Evolutionary conservation across 495 filamentous ascomycete species (phyloP), one percentile per base, ranked within the genome.

Genomic region (Aspergillus affinis): DNA sequence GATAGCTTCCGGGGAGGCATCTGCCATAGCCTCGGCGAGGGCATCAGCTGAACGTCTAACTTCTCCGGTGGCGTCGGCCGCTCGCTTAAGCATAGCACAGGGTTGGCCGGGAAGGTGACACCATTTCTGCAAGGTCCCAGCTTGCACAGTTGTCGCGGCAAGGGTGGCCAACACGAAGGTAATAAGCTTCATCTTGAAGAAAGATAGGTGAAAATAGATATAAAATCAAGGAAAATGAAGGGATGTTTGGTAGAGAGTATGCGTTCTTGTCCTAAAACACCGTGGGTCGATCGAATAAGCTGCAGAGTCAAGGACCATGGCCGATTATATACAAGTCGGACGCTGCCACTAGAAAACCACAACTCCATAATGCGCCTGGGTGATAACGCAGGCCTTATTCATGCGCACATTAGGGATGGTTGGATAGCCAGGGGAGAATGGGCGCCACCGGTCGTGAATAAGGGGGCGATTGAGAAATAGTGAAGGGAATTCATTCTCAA

Each of bases 11-110:
- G 72, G 65, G 23, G 66, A 61, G 44, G 66, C 63, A 17, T 71
- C 67, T 12, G 74, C 66, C 65, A 78, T 69, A 57, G 79, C 77
- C 51, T 78, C 75, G 27, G 78, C 78, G 26, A 80, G 64, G 46
- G 74, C 81, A n/a, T 81, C 76, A 21, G 81, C 81, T 32, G 78
- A 78, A 55, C 81, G 80, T 69, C 79, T 81, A 60, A 81, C 65
- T 48, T 81, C 69, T 20, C 46, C 41, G 52, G 61, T 60, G 48
- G 61, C 70, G 60, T 71, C 73, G 61, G 64, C 66, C 17, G 74
- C 64, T 51, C 72, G 75, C 68, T 72, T 76, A 36, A 68, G 41
- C 61, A 60, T 68, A 57, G 57, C 59, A 60, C 71, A 76, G 51
- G 62, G 64, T 57, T 74, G 71, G 17, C 68, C 72, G 48, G 72